These are phyloP conservation scores for Lithocarpus polystachyus DNA, from an alignment of 306 rosid species.

Conservation along the genomic window DNA sequence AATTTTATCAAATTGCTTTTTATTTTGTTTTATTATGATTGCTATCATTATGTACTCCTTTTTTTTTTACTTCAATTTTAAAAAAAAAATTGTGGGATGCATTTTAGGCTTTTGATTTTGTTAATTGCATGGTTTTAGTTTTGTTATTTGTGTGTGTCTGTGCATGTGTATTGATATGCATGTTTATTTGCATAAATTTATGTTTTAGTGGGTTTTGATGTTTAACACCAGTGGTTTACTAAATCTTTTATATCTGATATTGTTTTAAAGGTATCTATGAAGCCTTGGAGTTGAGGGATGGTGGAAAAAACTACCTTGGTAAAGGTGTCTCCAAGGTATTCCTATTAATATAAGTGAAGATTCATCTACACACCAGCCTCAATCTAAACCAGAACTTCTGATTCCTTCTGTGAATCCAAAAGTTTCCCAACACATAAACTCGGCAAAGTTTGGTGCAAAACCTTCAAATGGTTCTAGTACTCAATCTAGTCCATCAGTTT, in stretches of 20 bases:
- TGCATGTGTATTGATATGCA: neutral
- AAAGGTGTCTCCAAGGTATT: slow-evolving; percentile 89
- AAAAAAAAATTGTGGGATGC: too few species aligned
- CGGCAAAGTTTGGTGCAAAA: slow-evolving; percentile 37
- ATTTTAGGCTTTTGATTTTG: neutral
- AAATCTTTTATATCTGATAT: neutral
- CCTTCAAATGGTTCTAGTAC: slow-evolving; percentile 32
- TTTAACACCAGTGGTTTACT: neutral
- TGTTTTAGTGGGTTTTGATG: neutral
- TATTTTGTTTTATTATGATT: neutral
- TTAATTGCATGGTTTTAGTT: neutral
- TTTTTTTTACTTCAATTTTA: too few species aligned
- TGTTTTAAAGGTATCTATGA: slow-evolving; percentile 66
- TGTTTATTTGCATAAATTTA: neutral
- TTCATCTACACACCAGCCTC: slow-evolving; percentile 30
- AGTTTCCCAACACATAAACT: slow-evolving; percentile 32
- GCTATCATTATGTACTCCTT: neutral
- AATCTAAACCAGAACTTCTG: slow-evolving; percentile 62
- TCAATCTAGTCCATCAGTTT: slow-evolving; percentile 34
- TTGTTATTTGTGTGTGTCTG: neutral
- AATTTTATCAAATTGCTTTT: neutral
- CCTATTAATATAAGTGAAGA: slow-evolving; percentile 41
- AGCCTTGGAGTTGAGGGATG: slow-evolving; percentile 98
- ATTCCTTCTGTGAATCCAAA: slow-evolving; percentile 65
- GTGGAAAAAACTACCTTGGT: slow-evolving; percentile 93